phyloP scores from a whole-genome alignment of 2,329 filamentous ascomycete genomes.

The Talaromyces sp. region DNA sequence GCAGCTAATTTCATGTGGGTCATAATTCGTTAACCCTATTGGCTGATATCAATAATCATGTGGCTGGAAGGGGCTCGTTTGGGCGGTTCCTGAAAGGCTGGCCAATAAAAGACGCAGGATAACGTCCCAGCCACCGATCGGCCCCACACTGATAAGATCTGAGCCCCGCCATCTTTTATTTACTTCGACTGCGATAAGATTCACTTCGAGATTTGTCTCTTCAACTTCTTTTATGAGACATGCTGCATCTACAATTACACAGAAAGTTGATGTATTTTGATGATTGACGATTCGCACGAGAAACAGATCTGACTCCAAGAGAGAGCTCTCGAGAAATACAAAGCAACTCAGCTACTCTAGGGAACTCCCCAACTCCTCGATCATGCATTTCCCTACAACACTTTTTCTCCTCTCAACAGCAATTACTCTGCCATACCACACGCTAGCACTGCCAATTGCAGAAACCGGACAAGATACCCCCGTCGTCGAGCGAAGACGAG shows the following conservation, averaged over 20 bases:
- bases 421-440: background rate
- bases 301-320: background rate
- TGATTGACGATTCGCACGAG: background rate
- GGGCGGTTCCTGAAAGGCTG: background rate
- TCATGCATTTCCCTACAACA: slow-evolving; percentile 1
- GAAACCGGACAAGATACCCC: background rate
- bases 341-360: background rate
- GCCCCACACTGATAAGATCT: slow-evolving; percentile 6
- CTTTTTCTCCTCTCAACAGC: slow-evolving; percentile 2
- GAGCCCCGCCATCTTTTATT: slow-evolving; percentile 14
- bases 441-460: slow-evolving; percentile 13
- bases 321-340: background rate
- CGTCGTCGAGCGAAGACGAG: background rate
- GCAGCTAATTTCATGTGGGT: background rate
- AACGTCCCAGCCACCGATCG: slow-evolving; percentile 6
- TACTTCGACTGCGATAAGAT: background rate
- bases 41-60: background rate
- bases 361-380: background rate
- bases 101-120: background rate
- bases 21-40: background rate
- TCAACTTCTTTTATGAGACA: background rate
- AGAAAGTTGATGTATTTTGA: background rate
- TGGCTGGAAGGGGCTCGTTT: slow-evolving; percentile 11
- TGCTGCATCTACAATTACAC: background rate
- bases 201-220: no score